Evolutionary conservation across 352 stramenopile species (phyloP), one percentile per base, ranked within the genome.

Genomic region (Globisporangium canariense): DNA sequence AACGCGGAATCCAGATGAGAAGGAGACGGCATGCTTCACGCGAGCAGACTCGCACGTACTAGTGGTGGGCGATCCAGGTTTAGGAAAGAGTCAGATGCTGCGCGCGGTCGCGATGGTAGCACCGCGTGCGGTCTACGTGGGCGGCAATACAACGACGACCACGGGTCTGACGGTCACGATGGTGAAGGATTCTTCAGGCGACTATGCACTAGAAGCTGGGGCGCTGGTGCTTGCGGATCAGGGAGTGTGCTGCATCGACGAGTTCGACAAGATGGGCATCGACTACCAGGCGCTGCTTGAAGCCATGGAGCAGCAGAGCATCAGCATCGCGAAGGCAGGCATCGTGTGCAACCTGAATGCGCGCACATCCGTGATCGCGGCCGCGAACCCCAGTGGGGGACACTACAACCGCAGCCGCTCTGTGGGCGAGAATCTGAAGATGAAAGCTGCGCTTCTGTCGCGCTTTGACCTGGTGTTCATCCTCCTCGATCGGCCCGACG

Each of bases 271-370:
- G 73, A 98, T 99, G 94, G 78, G 77, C 3, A 83, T 82, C 66
- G 86, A 97, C 51, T 91, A 95, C 53, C 84, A 96, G 52, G 87
- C 93, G 8, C 76, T 99, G 6, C 82, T 99, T 18, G 97, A 99
- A 82, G 94, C 96, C 10, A 99, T 99, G 97, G 97, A 99, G 79
- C 97, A 99, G 67, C 97, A 99, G 75, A 99, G 82, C 87, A 99
- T 87, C 89, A 99, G 79, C 72, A 97, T 91, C 51, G 82, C 82
- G 13, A 92, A 92, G 63, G 83, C 81, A 38, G 81, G 97, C 38
- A 97, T 99, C 30, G 93, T 99, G 14, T 97, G 93, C 65, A 98
- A 93, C 16, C 80, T 99, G 36, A 97, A 95, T 54, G 94, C 93
- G 18, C 74, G 97, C 8, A 98, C 96, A 47, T 98, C 93, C 8